phyloP scores from a whole-genome alignment of 495 filamentous ascomycete genomes.

The Parachaetomium inaequale region DNA sequence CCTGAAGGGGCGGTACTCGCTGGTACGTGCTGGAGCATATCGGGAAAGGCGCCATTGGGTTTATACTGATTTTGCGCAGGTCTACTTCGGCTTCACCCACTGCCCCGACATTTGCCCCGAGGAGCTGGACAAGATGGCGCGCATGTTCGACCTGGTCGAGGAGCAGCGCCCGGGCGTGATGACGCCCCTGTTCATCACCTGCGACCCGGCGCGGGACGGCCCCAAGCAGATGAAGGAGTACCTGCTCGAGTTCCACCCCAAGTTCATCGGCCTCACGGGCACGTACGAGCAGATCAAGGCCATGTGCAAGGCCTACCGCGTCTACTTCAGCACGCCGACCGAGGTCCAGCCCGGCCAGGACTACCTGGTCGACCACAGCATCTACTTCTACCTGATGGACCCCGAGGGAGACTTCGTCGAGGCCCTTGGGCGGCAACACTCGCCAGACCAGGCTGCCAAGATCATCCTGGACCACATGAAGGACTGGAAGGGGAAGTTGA shows the following conservation, averaged over 20 bases:
- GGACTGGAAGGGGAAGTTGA: conserved; percentile 69
- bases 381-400: conserved; percentile 99
- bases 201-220: conserved; percentile 87
- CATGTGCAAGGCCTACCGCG: conserved; percentile 89
- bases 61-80: conserved; percentile 36
- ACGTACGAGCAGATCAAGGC: conserved; percentile 88
- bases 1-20: conserved; percentile 78
- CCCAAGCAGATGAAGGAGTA: conserved; percentile 81
- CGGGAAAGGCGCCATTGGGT: too few species aligned
- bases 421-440: conserved; percentile 91
- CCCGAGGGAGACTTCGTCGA: conserved; percentile 98
- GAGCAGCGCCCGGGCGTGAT: conserved; percentile 39
- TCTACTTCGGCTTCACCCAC: conserved; percentile 98
- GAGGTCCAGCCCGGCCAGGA: conserved; percentile 89
- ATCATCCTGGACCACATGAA: conserved; percentile 83
- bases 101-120: conserved; percentile 99
- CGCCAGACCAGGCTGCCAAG: conserved; percentile 76
- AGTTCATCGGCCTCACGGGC: conserved; percentile 84
- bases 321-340: conserved; percentile 92
- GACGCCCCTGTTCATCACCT: conserved; percentile 84
- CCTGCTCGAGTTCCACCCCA: conserved; percentile 86
- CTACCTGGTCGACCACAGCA: conserved; percentile 97
- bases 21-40: conserved; percentile 44
- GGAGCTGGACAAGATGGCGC: conserved; percentile 97
- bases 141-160: conserved; percentile 80